Conservation (phyloP, 192 early-diverging fungal species). For the Podila horticola region DNA sequence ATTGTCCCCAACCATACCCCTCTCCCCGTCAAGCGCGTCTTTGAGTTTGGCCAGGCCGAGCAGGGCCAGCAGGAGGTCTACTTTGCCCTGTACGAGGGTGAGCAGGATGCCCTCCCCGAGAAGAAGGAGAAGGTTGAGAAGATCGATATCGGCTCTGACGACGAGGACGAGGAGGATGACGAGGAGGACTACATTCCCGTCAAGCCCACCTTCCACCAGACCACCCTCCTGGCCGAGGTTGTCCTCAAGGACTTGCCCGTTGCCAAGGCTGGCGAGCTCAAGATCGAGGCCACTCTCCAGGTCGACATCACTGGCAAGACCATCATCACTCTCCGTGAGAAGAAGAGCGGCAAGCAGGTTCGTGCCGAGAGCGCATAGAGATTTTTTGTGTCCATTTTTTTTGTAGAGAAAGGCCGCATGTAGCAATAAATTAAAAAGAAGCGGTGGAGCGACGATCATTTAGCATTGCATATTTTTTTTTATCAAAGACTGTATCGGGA, state of each 20-base stretch:
- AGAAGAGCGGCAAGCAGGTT: slow-evolving; percentile 58
- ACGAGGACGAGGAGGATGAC: slow-evolving; percentile 64
- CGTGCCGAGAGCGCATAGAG: slow-evolving; percentile 51
- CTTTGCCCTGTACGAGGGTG: slow-evolving; percentile 88
- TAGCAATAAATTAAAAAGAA: too few species aligned
- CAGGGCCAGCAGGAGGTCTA: slow-evolving; percentile 78
- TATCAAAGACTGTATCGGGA: too few species aligned
- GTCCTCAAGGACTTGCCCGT: slow-evolving; percentile 66
- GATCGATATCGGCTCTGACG: slow-evolving; percentile 54
- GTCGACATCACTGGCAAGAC: slow-evolving; percentile 58
- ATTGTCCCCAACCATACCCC: slow-evolving; percentile 88
- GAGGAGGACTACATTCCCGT: slow-evolving; percentile 60
- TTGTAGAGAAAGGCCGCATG: too few species aligned
- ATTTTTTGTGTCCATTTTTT: neutral
- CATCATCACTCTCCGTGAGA: slow-evolving; percentile 63
- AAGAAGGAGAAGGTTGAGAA: slow-evolving; percentile 62
- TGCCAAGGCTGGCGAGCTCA: slow-evolving; percentile 55
- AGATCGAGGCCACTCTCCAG: slow-evolving; percentile 63
- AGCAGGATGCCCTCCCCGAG: slow-evolving; percentile 55
- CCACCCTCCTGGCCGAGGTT: slow-evolving; percentile 72
- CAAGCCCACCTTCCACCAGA: slow-evolving; percentile 53
- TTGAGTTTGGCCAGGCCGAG: slow-evolving; percentile 74
- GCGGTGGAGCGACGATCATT: too few species aligned
- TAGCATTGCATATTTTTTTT: too few species aligned
- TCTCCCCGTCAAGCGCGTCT: slow-evolving; percentile 81